Evolutionary conservation across 805 yeast genomes (phyloP).

Genomic region (Zygotorulaspora florentina): DNA sequence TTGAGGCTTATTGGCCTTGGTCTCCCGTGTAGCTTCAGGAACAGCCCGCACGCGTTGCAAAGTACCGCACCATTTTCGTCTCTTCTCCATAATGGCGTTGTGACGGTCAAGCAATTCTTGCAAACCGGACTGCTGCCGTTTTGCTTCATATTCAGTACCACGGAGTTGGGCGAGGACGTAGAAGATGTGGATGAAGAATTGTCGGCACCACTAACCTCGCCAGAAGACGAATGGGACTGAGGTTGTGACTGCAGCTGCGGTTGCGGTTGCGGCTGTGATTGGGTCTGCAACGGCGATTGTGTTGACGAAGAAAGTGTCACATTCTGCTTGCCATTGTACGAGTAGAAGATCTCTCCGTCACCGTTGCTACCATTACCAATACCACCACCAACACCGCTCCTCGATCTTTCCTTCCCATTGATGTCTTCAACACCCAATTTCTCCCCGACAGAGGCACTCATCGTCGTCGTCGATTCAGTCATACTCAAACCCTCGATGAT

Average conservation of each 20-base stretch:
- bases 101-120: conserved; percentile 86
- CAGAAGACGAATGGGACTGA: neutral
- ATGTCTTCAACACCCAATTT: neutral
- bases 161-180: conserved; percentile 7
- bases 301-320: conserved; percentile 6
- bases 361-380: neutral
- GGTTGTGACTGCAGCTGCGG: neutral
- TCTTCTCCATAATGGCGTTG: conserved; percentile 93
- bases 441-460: neutral
- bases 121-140: conserved; percentile 55
- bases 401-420: neutral
- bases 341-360: neutral
- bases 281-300: neutral
- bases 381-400: neutral
- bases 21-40: conserved; percentile 84
- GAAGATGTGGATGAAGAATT: conserved; percentile 6
- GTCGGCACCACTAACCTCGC: conserved; percentile 1
- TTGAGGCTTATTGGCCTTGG: conserved; percentile 88
- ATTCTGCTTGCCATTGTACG: conserved; percentile 4
- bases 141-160: neutral
- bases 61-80: conserved; percentile 87
- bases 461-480: neutral
- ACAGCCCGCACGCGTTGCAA: conserved; percentile 92
- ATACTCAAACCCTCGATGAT: neutral
- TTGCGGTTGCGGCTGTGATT: neutral